Percentiles rank a stretch among this genome's conserved stretches.
These are phyloP conservation scores for Tetrahymena malaccensis DNA, from an alignment of 73 alveolate species.

Conservation along the genomic window DNA sequence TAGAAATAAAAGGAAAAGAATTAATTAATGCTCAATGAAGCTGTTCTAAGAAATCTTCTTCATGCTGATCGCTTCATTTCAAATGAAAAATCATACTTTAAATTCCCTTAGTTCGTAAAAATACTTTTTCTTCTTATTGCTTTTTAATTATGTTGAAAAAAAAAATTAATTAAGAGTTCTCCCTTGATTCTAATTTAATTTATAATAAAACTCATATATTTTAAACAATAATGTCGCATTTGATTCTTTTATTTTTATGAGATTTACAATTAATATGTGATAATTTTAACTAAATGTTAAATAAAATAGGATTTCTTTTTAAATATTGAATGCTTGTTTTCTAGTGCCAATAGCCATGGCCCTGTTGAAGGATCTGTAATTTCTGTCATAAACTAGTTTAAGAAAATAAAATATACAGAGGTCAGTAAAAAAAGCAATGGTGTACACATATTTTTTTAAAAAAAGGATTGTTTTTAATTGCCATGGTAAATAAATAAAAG, in stretches of 20 bases:
- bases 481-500: background rate
- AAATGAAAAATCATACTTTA: background rate
- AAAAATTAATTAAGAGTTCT: no score
- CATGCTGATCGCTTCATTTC: background rate
- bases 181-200: no score
- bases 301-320: background rate
- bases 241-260: no score
- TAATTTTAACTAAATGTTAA: no score
- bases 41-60: background rate
- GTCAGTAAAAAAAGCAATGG: background rate
- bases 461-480: background rate
- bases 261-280: no score
- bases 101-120: background rate
- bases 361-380: background rate
- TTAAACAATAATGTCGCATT: no score
- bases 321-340: background rate
- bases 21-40: background rate
- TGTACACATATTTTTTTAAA: background rate
- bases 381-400: background rate
- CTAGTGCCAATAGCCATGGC: background rate
- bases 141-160: background rate
- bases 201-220: no score
- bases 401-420: background rate
- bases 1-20: background rate
- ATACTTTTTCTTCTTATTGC: background rate